phyloP scores from a whole-genome alignment of 768 basidiomycete genomes.

The Trametes coccinea region DNA sequence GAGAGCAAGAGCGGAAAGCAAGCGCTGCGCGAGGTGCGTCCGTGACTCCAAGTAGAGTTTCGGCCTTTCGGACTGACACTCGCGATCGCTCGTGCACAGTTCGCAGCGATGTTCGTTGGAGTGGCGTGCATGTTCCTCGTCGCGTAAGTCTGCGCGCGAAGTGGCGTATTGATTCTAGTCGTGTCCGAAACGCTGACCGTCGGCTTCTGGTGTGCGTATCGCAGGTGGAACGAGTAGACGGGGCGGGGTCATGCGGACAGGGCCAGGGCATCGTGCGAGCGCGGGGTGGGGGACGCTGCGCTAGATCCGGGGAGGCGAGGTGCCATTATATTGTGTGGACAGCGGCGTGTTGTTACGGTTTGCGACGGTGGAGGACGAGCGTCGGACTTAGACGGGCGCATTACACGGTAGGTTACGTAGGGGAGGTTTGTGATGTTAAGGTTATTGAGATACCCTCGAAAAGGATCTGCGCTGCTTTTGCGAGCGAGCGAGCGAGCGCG shows the following conservation, averaged over 20 bases:
- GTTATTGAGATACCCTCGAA: constrained; percentile 4
- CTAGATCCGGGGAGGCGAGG: background rate
- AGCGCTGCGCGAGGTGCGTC: constrained; percentile 83
- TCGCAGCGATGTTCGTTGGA: constrained; percentile 88
- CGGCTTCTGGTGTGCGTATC: constrained; percentile 13
- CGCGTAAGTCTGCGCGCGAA: constrained; percentile 59
- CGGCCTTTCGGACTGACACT: constrained; percentile 8
- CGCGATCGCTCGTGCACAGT: constrained; percentile 46
- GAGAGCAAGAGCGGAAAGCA: constrained; percentile 88
- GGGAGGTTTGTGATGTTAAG: constrained; percentile 1
- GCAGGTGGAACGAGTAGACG: constrained; percentile 75
- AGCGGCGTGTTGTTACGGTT: constrained; percentile 1
- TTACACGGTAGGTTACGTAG: background rate
- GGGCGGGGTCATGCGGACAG: constrained; percentile 14
- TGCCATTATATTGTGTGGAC: background rate
- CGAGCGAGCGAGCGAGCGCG: background rate
- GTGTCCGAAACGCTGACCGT: constrained; percentile 13
- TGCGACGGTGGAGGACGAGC: background rate
- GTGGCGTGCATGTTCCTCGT: constrained; percentile 91
- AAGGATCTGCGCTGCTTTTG: constrained; percentile 8
- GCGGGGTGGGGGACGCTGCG: background rate
- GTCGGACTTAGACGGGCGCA: constrained; percentile 4
- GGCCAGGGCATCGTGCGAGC: constrained; percentile 14
- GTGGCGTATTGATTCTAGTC: constrained; percentile 9
- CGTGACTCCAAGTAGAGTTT: background rate